Percentiles rank a stretch among this genome's conserved stretches.
Evolutionary conservation across 2,329 filamentous ascomycete species (phyloP).

Genomic region (Botrytis byssoidea): DNA sequence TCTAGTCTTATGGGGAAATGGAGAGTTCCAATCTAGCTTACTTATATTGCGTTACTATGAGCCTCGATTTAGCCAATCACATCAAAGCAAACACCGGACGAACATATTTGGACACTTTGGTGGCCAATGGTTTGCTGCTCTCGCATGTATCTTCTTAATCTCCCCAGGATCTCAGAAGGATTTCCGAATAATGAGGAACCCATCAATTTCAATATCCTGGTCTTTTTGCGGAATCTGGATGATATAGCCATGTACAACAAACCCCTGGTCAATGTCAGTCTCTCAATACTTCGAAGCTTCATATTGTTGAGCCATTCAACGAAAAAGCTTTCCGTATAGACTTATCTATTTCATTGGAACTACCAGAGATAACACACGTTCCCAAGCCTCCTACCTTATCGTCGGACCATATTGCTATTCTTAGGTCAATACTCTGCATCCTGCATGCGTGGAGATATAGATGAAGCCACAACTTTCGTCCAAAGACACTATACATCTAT

Average conservation of each 20-base stretch:
- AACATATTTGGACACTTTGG: neutral
- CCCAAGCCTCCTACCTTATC: constrained; percentile 9
- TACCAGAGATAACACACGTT: neutral
- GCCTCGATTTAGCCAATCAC: neutral
- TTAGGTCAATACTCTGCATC: constrained; percentile 14
- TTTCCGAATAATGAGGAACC: neutral
- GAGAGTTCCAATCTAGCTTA: neutral
- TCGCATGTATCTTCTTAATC: neutral
- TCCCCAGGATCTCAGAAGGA: neutral
- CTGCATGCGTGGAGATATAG: neutral
- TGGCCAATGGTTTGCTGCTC: neutral
- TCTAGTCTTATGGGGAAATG: neutral
- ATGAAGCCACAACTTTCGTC: constrained; percentile 2
- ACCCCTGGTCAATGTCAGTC: neutral
- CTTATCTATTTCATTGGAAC: neutral
- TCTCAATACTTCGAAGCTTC: constrained; percentile 2
- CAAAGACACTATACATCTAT: constrained; percentile 6
- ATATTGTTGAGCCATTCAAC: constrained; percentile 4
- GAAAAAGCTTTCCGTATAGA: neutral
- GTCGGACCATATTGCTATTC: constrained; percentile 12
- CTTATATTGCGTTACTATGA: neutral
- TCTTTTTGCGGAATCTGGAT: neutral
- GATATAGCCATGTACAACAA: constrained; percentile 11
- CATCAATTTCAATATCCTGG: constrained; percentile 3
- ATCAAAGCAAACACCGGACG: neutral